Evolutionary conservation across 2,329 filamentous ascomycete species (phyloP), one percentile per base, ranked within the genome.

Genomic region (Monilinia polystroma): DNA sequence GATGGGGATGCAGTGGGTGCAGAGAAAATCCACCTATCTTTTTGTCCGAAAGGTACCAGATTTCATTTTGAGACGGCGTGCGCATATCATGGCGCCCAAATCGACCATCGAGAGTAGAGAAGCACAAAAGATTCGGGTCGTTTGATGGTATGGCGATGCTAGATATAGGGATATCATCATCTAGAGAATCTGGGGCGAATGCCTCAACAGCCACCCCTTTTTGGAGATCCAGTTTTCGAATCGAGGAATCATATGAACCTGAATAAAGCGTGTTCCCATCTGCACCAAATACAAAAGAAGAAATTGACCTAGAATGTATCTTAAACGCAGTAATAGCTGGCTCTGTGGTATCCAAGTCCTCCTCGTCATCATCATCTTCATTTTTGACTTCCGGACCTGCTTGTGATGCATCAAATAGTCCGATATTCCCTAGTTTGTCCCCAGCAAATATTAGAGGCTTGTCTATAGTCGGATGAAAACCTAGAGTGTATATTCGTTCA

Each of bases 1-100:
- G 85, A 74, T 98, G 91, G 0, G 93, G 88, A 2, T 92, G 85
- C 0, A 88, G 77, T 0, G 95, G 94, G 73, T 96, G 89, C 2
- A 97, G 78, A 0, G 89, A 90, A 78, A 98, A 98, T 0, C 95
- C 95, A 23, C 95, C 95, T 64, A 99, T 97, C 75, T 99, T 99
- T 77, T 96, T 93, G 64, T 96, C 93, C 0, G 89, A 90, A 0
- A 98, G 81, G 11, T 86, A 83, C 85, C 92, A 96, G 1, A 90
- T 80, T 20, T 92, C 85, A 0, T 85, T 83, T 3, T 86, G 82
- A 8, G 79, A 79, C 0, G 83, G 77, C 0, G 84, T 83, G 10
- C 94, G 87, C 65, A 90, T 83, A 74, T 99, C 95, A 74, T 95
- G 88, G 0, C 90, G 87, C 0, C 93, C 93, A 38, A 98, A 88